phyloP scores from a whole-genome alignment of 2,329 filamentous ascomycete species.

The Cladorrhinum sp. region DNA sequence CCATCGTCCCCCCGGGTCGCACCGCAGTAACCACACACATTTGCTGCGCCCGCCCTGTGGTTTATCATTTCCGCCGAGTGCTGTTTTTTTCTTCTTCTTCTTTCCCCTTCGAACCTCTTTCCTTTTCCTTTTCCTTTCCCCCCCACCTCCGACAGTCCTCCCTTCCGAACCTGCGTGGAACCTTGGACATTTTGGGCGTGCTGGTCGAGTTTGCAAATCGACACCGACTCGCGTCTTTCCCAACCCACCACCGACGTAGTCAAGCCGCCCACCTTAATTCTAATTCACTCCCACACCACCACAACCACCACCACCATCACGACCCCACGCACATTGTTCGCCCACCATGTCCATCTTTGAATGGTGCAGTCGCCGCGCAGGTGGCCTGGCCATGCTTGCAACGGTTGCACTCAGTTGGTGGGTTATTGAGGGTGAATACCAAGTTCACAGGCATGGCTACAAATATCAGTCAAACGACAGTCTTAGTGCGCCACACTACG shows the following conservation, averaged over 20 bases:
- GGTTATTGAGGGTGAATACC: conserved; percentile 51
- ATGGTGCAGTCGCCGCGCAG: conserved; percentile 53
- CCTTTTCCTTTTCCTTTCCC: conserved; percentile 15
- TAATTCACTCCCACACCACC: conserved; percentile 9
- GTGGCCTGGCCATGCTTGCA: conserved; percentile 53
- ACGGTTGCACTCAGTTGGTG: conserved; percentile 51
- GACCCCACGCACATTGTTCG: background rate
- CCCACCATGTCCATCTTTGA: conserved; percentile 49
- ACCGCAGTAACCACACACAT: conserved; percentile 14
- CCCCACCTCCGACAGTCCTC: conserved; percentile 20
- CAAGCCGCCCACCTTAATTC: conserved; percentile 8
- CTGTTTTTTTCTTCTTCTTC: conserved; percentile 17
- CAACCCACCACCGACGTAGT: conserved; percentile 3
- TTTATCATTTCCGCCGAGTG: conserved; percentile 16
- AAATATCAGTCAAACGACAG: conserved; percentile 41
- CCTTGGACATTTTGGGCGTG: conserved; percentile 14
- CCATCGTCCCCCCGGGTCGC: conserved; percentile 5
- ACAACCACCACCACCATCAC: background rate
- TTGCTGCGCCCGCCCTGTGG: conserved; percentile 17
- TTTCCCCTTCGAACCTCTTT: conserved; percentile 17
- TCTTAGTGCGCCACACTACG: conserved; percentile 35
- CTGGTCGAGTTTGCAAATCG: conserved; percentile 19
- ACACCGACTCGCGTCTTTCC: conserved; percentile 21
- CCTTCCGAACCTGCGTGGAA: conserved; percentile 25
- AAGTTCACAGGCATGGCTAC: conserved; percentile 42